phyloP scores from a whole-genome alignment of 208 protist species.

The Tritrichomonas foetus region DNA sequence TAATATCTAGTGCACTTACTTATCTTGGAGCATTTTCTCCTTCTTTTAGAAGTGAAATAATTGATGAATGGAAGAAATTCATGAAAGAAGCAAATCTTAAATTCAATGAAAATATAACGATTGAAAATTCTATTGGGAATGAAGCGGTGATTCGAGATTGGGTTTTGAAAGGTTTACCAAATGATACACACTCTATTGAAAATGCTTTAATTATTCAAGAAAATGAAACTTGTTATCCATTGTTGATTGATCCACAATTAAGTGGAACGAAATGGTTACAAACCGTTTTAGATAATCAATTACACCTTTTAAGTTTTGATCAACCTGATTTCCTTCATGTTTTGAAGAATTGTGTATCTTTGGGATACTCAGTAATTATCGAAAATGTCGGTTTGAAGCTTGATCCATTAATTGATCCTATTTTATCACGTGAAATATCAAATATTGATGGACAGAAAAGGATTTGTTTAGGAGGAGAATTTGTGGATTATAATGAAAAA shows the following conservation, averaged over 20 bases:
- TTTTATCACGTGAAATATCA: slow-evolving; percentile 80
- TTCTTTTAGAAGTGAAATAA: slow-evolving; percentile 77
- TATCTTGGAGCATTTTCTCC: slow-evolving; percentile 95
- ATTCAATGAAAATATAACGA: slow-evolving; percentile 78
- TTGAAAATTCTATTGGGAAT: slow-evolving; percentile 77
- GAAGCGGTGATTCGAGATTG: slow-evolving; percentile 80
- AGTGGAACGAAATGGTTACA: slow-evolving; percentile 92
- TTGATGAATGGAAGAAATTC: slow-evolving; percentile 77
- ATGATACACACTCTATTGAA: slow-evolving; percentile 87
- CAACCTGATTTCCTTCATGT: slow-evolving; percentile 68
- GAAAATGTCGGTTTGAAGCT: slow-evolving; percentile 87
- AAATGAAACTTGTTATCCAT: slow-evolving; percentile 84
- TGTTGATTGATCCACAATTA: slow-evolving; percentile 95
- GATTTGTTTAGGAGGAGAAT: slow-evolving; percentile 1
- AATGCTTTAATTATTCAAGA: slow-evolving; percentile 84
- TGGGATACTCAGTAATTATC: slow-evolving; percentile 71
- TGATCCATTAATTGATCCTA: slow-evolving; percentile 90
- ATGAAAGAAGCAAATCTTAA: slow-evolving; percentile 77
- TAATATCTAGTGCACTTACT: slow-evolving; percentile 85
- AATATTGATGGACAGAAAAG: slow-evolving; percentile 69
- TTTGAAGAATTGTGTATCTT: slow-evolving; percentile 59
- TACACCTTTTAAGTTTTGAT: slow-evolving; percentile 76
- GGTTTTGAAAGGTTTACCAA: slow-evolving; percentile 93
- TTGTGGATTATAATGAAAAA: slow-evolving; percentile 68
- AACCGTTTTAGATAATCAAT: slow-evolving; percentile 78